These are phyloP conservation scores for Plasmodium gonderi DNA, from an alignment of 169 alveolate species.

Conservation along the genomic window DNA sequence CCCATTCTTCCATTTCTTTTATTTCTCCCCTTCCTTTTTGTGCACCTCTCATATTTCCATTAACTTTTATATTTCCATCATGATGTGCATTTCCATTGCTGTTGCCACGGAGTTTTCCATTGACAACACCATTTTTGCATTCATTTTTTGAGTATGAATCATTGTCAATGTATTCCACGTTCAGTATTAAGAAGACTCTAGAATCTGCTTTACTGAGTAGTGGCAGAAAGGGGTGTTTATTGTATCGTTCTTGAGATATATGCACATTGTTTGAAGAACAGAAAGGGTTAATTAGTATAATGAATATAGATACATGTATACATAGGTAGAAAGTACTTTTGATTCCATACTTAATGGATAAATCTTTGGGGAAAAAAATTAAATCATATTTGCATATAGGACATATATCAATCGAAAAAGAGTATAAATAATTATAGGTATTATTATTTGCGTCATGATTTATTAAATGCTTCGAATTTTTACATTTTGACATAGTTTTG, in stretches of 20 bases:
- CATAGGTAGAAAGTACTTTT: conserved; percentile 62
- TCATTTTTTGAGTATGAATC: conserved; percentile 9
- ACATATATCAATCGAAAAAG: conserved; percentile 94
- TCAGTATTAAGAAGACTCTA: conserved; percentile 43
- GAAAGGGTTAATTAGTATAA: conserved; percentile 54
- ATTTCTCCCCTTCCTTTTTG: background rate
- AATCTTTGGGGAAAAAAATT: conserved; percentile 91
- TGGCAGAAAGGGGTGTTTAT: conserved; percentile 77
- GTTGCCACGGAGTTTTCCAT: background rate
- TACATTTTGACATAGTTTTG: conserved; percentile 89
- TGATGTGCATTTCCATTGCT: background rate
- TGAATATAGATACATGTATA: conserved; percentile 50
- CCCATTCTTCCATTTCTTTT: background rate
- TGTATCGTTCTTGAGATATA: conserved; percentile 76
- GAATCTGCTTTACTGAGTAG: conserved; percentile 70
- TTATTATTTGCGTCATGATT: conserved; percentile 93
- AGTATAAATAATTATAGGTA: conserved; percentile 92
- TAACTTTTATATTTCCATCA: background rate
- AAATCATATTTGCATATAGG: conserved; percentile 98
- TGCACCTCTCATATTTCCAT: background rate
- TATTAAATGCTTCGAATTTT: conserved; percentile 91
- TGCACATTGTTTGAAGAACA: conserved; percentile 10
- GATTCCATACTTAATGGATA: conserved; percentile 89
- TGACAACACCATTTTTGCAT: background rate
- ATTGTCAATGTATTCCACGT: conserved; percentile 35